phyloP scores from a whole-genome alignment of 2,329 filamentous ascomycete species.

The Helotiales sp. region DNA sequence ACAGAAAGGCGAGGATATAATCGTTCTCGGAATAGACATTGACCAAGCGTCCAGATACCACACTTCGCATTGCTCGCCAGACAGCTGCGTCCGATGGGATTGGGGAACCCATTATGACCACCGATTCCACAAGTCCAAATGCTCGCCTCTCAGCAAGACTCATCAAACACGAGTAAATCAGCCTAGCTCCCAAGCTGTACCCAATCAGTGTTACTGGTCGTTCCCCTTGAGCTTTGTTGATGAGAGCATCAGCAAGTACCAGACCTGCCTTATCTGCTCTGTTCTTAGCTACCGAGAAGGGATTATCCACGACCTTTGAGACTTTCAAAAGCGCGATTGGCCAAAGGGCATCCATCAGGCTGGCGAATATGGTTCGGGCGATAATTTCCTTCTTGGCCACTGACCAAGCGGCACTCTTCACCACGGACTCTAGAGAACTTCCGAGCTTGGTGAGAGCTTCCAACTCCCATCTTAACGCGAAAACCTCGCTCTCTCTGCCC shows the following conservation, averaged over 20 bases:
- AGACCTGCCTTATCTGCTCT: conserved; percentile 78
- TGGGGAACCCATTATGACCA: conserved; percentile 79
- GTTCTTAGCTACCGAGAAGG: conserved; percentile 74
- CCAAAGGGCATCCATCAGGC: conserved; percentile 68
- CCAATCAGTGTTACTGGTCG: conserved; percentile 78
- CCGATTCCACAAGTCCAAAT: conserved; percentile 82
- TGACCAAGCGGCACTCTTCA: conserved; percentile 79
- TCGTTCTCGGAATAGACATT: conserved; percentile 90
- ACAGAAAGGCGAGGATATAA: conserved; percentile 83
- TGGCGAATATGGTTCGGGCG: conserved; percentile 61
- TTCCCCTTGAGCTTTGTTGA: conserved; percentile 80
- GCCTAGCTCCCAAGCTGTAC: conserved; percentile 77
- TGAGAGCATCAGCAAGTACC: conserved; percentile 78
- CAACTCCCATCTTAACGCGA: conserved; percentile 81
- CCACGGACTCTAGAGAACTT: conserved; percentile 71
- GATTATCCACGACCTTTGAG: conserved; percentile 74
- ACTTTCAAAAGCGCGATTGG: conserved; percentile 67
- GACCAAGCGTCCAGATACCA: conserved; percentile 78
- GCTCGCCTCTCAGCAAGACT: conserved; percentile 74
- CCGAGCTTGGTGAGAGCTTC: conserved; percentile 77
- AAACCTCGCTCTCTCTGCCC: conserved; percentile 72
- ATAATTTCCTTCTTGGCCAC: conserved; percentile 68
- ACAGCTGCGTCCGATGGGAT: conserved; percentile 69
- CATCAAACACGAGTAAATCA: conserved; percentile 81
- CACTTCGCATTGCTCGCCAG: conserved; percentile 75